phyloP scores from a whole-genome alignment of 179 eudicot species.

The Patellifolia procumbens region DNA sequence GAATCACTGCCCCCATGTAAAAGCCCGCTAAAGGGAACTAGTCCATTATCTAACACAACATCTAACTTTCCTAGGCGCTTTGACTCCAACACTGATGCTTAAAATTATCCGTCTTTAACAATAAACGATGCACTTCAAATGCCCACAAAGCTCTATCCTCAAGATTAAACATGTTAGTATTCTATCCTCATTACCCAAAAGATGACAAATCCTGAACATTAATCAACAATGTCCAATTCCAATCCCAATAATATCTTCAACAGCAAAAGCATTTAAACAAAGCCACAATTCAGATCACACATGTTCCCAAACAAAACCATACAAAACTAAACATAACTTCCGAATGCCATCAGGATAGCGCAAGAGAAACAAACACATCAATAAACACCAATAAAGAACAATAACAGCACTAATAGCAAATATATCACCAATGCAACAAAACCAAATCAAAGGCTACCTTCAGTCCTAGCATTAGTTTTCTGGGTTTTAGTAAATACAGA shows the following conservation, averaged over 20 bases:
- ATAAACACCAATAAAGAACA: not conserved
- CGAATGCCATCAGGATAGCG: not conserved
- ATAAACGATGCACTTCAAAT: not conserved
- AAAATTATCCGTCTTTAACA: not conserved
- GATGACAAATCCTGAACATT: not conserved
- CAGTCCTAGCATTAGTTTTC: conserved; percentile 81
- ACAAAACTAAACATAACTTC: not conserved
- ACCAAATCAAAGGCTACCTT: conserved; percentile 45
- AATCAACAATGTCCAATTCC: not conserved
- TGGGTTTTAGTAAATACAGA: conserved; percentile 73
- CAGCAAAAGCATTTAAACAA: not conserved
- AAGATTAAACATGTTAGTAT: not conserved
- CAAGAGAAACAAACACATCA: not conserved
- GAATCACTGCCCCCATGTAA: not conserved
- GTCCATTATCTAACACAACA: not conserved
- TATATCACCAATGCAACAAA: not conserved
- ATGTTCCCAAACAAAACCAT: not conserved
- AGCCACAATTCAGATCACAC: not conserved
- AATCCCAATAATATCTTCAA: not conserved
- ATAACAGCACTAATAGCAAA: not conserved
- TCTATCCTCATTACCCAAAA: not conserved
- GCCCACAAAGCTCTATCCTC: not conserved
- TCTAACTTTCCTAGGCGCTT: not conserved
- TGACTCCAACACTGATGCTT: not conserved
- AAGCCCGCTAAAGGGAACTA: not conserved